Evolutionary conservation across 2,329 filamentous ascomycete genomes (phyloP), one percentile per base, ranked within the genome.

Genomic region (Diaporthe eres): DNA sequence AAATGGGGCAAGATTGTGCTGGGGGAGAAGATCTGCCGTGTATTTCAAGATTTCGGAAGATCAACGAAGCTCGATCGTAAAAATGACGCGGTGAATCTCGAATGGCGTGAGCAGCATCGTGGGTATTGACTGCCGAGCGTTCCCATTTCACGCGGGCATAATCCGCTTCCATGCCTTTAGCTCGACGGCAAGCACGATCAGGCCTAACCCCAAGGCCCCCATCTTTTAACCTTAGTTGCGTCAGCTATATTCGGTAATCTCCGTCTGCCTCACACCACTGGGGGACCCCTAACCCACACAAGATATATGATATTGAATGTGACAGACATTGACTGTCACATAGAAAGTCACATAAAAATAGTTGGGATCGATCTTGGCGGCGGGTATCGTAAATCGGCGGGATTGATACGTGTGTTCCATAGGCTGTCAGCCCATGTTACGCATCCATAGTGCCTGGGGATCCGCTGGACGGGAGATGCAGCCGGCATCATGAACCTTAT

Each of bases 191-290:
- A 65, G 60, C 25, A 65, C 39, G n/a, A 65, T 12, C 37, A 31
- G 15, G 49, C 34, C 65, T 19, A 42, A 42, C 34, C 65, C 65
- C 49, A 28, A 55, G 49, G 49, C 49, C 65, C 65, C 65, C 65
- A 70, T 70, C 65, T 70, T 70, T 70, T 70, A 70, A 70, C 65
- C 65, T 70, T 70, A 42, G 65, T 70, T 70, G 34, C 49, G 65
- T 55, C 65, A 70, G 37, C 49, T 39, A 39, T 28, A n/a, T 55
- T 70, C 65, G 65, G 65, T 70, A 70, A 70, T 70, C 65, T 70
- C 65, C 65, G 65, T n/a, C 65, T 28, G 8, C 49, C 49, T 70
- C 65, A 55, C 34, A 37, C 65, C 49, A 70, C 34, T 42, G 7
- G 61, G 12, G 28, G n/a, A 70, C 49, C 65, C 65, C 65, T 70